A percentile compares a stretch with the other conserved stretches of the same genome.
phyloP scores from a whole-genome alignment of 2,329 filamentous ascomycete species.

The Lachnellula occidentalis region DNA sequence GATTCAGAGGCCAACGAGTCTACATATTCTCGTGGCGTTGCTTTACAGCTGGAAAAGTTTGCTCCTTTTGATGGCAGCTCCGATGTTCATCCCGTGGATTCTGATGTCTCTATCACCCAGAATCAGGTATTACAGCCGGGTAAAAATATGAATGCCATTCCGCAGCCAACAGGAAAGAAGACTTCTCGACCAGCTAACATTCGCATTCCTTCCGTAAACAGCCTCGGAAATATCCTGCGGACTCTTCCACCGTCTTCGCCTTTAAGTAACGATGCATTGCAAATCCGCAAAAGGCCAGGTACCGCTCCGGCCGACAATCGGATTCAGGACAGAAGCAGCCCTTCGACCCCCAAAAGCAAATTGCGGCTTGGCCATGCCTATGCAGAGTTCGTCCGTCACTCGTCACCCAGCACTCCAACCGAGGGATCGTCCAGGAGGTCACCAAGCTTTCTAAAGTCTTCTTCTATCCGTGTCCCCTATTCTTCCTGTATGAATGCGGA shows the following conservation, averaged over 20 bases:
- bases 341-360: not conserved
- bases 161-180: not conserved
- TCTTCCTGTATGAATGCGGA: not conserved
- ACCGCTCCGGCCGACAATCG: not conserved
- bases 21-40: not conserved
- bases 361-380: constrained; percentile 2
- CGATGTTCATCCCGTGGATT: not conserved
- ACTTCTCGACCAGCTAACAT: not conserved
- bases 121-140: not conserved
- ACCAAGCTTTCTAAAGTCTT: not conserved
- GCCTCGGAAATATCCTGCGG: not conserved
- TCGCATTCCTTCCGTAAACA: not conserved
- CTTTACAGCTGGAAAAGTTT: not conserved
- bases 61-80: constrained; percentile 8
- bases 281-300: not conserved
- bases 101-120: not conserved
- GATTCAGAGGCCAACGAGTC: not conserved
- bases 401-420: not conserved
- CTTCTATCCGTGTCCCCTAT: not conserved
- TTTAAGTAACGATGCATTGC: not conserved
- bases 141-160: not conserved
- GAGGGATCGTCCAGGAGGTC: not conserved
- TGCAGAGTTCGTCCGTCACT: not conserved
- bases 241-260: not conserved
- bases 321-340: not conserved